Conservation (phyloP, 306 rosid genomes). For the Carpinus fangiana region DNA sequence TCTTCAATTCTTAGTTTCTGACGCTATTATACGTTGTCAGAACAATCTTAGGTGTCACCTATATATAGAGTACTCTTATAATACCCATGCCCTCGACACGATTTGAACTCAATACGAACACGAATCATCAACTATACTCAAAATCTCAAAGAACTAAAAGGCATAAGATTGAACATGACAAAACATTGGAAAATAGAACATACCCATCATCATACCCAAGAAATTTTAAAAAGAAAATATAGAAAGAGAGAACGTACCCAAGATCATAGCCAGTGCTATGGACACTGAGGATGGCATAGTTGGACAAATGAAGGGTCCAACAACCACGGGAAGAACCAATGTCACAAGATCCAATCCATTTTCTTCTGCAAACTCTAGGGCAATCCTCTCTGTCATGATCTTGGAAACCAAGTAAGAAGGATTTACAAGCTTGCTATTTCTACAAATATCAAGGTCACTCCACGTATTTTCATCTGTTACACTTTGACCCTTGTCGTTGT, state of each 20-base stretch:
- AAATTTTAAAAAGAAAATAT: neutral
- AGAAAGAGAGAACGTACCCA: conserved; percentile 27
- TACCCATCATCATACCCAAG: neutral
- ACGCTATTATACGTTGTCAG: no score
- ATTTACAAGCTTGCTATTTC: conserved; percentile 16
- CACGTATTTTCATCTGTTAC: conserved; percentile 47
- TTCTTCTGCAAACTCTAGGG: conserved; percentile 45
- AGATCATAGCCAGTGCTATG: conserved; percentile 37
- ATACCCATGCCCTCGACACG: no score
- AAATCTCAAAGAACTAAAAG: no score
- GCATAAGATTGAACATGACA: no score
- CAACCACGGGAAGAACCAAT: conserved; percentile 52
- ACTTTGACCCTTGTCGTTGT: conserved; percentile 2
- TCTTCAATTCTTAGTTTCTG: no score
- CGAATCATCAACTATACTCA: no score
- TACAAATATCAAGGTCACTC: conserved; percentile 50
- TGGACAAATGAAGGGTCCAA: conserved; percentile 59
- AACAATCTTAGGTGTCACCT: no score
- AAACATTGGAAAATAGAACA: no score
- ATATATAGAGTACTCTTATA: no score
- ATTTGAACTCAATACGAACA: no score
- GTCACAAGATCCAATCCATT: conserved; percentile 58
- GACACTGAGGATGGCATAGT: conserved; percentile 42
- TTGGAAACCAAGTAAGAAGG: conserved; percentile 51
- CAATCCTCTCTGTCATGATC: conserved; percentile 48